Evolutionary conservation across 2,329 filamentous ascomycete species (phyloP), one percentile per base, ranked within the genome.

Genomic region (Verticillium klebahnii): DNA sequence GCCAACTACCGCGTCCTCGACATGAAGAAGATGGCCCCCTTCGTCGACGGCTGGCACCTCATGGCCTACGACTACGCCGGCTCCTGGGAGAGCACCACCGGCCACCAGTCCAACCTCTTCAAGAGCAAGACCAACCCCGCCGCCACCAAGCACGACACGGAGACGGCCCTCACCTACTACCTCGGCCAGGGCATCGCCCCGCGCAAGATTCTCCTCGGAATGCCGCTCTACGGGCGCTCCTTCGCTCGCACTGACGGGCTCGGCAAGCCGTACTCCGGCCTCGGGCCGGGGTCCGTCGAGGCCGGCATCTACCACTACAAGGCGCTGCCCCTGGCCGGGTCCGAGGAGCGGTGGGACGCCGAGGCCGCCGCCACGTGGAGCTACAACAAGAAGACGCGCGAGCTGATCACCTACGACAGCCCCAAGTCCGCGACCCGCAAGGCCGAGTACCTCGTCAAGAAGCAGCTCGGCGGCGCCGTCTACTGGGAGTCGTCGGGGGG

Each of bases 401-500:
- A 86, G 69, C 85, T 95, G 76, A 79, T 96, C 58, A 86, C 85
- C 29, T 95, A 91, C 69, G 88, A 90, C 68, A 89, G 83, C 4
- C 78, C 85, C 0, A 72, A 76, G 36, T 85, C 88, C 65, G 85
- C 84, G 0, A 72, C 71, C 32, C 70, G 77, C 65, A 96, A 95
- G 78, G 83, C 83, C 0, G 71, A 78, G 9, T 95, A 89, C 69
- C 80, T 95, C 66, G 76, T 78, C 67, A 69, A 77, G 25, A 79
- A 80, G 60, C 78, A 83, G 0, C 81, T 96, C 1, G 91, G 89
- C 1, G 92, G 92, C 14, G 88, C 85, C 0, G 91, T 95, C 80
- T 96, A 90, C 83, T 96, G 92, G 92, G 91, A 96, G 74, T 88
- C 86, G 11, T 89, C 85, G 66, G 88, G 86, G 14, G 92, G 96